Base-by-base conservation (phyloP, 192 early-diverging fungal genomes). In the Helicostylum pulchrum region DNA sequence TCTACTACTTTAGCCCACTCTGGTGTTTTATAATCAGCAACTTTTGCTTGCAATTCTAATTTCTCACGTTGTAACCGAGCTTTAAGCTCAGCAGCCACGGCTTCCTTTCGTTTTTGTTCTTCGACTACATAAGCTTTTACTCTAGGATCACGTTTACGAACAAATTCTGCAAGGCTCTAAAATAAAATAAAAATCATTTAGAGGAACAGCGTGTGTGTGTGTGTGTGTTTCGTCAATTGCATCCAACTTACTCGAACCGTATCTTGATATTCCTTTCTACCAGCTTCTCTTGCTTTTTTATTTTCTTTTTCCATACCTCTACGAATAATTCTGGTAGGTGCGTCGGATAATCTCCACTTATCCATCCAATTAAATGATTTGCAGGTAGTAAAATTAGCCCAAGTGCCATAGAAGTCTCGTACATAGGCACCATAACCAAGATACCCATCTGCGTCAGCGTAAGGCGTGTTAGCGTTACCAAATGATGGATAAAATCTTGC, bases 301-400 rank as follows among this genome's bases (percentile, higher is more conserved):
- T 99, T 99, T 57, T 97, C 88, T 62, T 90, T 90, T 65, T 98
- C 94, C 91, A 97, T 96, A 12, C 84, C 72, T 32, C 94, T 80
- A 11, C 91, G 83, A 7, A 91, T 70, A 39, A 80, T 74, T 20
- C 97, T 84, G 78, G 95, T 92, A 21, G 89, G 91, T 34, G 88
- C 87, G 49, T 96, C 94, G 0, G 87, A 78, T 2, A 94, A 81
- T 10, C 87, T 78, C 76, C 87, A 93, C 62, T 94, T 88, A 76
- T 99, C 97, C 52, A 81, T 81, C 97, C 97, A 99, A 31, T 83
- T 80, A 65, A 98, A 99, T n/a, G 87, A 89, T 75, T 98, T 98
- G 63, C 77, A 72, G 12, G 88, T 83, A 1, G 88, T 74, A 67
- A 97, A 99, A 15, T 83, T 86, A 26, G 85, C 72, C 85, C 92